Percentiles rank a stretch among this genome's conserved stretches.
Conservation (phyloP, 441 rosid species). For the Omphalea diandra region DNA sequence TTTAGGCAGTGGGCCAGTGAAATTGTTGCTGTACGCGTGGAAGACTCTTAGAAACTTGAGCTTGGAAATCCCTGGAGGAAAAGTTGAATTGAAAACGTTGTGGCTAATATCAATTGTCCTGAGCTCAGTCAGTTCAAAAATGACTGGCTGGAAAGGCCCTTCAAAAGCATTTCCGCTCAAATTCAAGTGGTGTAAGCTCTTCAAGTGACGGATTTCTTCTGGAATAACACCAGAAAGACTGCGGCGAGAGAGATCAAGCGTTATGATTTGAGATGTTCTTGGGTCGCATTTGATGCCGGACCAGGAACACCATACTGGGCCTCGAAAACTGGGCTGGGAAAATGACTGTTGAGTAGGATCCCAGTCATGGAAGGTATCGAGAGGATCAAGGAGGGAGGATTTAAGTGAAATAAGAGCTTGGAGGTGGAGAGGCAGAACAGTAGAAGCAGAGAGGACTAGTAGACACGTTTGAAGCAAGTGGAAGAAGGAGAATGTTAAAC, state of each 20-base stretch:
- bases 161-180: constrained; percentile 67
- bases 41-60: constrained; percentile 57
- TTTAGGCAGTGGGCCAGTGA: constrained; percentile 60
- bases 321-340: constrained; percentile 32
- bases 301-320: constrained; percentile 81
- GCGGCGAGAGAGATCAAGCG: constrained; percentile 76
- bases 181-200: constrained; percentile 59
- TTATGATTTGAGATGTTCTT: constrained; percentile 43
- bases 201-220: constrained; percentile 49
- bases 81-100: constrained; percentile 68
- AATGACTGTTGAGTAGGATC: constrained; percentile 31
- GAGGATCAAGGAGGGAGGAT: constrained; percentile 59
- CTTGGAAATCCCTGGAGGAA: constrained; percentile 75
- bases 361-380: constrained; percentile 66
- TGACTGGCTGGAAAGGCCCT: constrained; percentile 51
- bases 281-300: constrained; percentile 68
- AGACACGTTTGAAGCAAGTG: constrained; percentile 24
- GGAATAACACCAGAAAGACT: constrained; percentile 74
- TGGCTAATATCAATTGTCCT: constrained; percentile 73
- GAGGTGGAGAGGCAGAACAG: constrained; percentile 53
- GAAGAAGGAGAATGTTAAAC: constrained; percentile 28
- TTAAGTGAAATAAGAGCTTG: constrained; percentile 72
- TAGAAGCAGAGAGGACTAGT: constrained; percentile 21
- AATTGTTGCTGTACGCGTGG: constrained; percentile 77
- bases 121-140: constrained; percentile 58